A percentile compares a stretch with the other conserved stretches of the same genome.
These are phyloP conservation scores for Penicillium cataractarum DNA, from an alignment of 495 filamentous ascomycete genomes.

Conservation along the genomic window DNA sequence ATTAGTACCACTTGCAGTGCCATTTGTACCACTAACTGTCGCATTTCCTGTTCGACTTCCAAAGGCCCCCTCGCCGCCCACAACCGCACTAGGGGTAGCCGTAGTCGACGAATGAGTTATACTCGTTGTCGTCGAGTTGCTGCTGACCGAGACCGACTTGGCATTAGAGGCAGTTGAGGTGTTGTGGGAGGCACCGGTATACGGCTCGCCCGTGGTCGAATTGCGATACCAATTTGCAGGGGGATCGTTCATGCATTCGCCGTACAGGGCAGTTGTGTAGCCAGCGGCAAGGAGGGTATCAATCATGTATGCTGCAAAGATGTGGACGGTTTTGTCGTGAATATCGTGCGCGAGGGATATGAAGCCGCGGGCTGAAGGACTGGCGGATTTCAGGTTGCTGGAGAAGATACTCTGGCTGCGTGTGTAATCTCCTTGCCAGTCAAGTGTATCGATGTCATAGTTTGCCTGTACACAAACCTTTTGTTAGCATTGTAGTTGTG, in stretches of 20 bases:
- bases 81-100: not conserved
- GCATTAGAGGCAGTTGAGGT: not conserved
- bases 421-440: not conserved
- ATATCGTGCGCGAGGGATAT: not conserved
- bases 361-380: not conserved
- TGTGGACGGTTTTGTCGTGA: not conserved
- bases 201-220: not conserved
- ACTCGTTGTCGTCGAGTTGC: not conserved
- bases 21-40: not conserved
- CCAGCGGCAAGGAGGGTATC: not conserved
- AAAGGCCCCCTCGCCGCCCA: not conserved
- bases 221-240: not conserved
- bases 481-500: not conserved
- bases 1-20: not conserved
- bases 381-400: not conserved
- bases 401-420: not conserved
- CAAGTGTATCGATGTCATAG: not conserved
- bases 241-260: not conserved
- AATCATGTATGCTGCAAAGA: not conserved
- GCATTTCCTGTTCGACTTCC: not conserved
- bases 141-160: not conserved
- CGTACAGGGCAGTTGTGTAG: not conserved
- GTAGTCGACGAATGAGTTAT: not conserved
- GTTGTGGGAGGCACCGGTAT: not conserved
- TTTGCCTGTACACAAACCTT: not conserved